Base-by-base conservation (phyloP, 805 yeast genomes). In the Scheffersomyces spartinae region DNA sequence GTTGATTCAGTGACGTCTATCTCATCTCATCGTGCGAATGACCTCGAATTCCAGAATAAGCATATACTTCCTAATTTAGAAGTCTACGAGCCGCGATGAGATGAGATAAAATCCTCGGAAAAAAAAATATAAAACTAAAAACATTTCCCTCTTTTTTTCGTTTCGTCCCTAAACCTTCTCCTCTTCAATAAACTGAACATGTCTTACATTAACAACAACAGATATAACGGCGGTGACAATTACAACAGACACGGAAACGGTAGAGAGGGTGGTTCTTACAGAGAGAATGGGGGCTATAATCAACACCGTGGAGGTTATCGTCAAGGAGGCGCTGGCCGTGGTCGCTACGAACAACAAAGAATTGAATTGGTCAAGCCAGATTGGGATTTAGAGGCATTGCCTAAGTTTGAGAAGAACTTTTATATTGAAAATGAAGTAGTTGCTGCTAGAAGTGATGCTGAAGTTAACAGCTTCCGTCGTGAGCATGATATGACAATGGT, bases 341-440 rank as follows among this genome's bases (percentile, higher is more conserved):
- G 55, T 27, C 34, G 43, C 23, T 40, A 52, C 23, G 64, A 57
- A 46, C 56, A 60, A 33, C 64, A 58, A 31, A 48, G 62, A 41
- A 49, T 50, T 30, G 64, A 64, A 44, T 62, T 84, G 45, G 55
- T 64, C 36, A 70, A 73, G 37, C 96, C 86, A 43, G 72, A 79
- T 35, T 91, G 91, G 83, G 91, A 82, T 52, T 39, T 71, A 27
- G 77, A 69, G 33, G 53, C 72, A 20, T 62, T 91, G 47, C 94
- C 95, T 43, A 74, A 74, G 48, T 91, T 91, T 49, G 95, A 86
- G 59, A 91, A 91, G 66, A 84, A 91, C 58, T 91, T 91, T 51
- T 91, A 91, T 64, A 64, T 65, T 35, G 98, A 91, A 64, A 77
- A 79, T 49, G 81, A 82, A 32, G 55, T 55, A 28, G 97, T 91